Percentiles rank a stretch among this genome's conserved stretches.
phyloP scores from a whole-genome alignment of 2,329 filamentous ascomycete species.

The Aspergillus hiratsukae region DNA sequence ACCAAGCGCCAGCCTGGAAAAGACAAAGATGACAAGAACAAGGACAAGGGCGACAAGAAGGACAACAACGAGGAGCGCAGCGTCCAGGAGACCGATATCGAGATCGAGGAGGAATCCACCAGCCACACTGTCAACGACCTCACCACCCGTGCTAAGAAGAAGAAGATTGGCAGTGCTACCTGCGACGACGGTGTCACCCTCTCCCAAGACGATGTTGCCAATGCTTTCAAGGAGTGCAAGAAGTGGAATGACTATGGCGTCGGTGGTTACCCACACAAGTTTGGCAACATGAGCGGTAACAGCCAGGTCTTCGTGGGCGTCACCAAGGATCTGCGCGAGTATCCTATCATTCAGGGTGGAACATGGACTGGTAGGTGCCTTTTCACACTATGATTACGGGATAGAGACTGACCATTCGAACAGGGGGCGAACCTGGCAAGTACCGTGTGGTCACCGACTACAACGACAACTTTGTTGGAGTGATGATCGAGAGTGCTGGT shows the following conservation, averaged over 20 bases:
- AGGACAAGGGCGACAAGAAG: neutral
- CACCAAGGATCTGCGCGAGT: conserved; percentile 9
- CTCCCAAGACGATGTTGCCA: conserved; percentile 6
- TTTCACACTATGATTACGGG: neutral
- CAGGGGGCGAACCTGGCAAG: conserved; percentile 7
- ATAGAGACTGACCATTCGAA: conserved; percentile 4
- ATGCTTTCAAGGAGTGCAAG: conserved; percentile 4
- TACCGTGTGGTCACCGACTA: conserved; percentile 12
- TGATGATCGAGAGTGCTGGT: conserved; percentile 9
- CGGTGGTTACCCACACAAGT: neutral
- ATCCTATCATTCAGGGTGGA: conserved; percentile 5
- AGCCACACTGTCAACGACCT: conserved; percentile 5
- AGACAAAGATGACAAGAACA: conserved; percentile 1
- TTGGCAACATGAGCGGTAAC: conserved; percentile 1
- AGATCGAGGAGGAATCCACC: neutral
- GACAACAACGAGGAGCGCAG: neutral
- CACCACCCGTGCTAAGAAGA: conserved; percentile 8
- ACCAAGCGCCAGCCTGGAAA: conserved; percentile 1
- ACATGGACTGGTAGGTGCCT: conserved; percentile 10
- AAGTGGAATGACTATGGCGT: conserved; percentile 1
- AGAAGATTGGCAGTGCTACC: conserved; percentile 8
- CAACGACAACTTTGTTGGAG: conserved; percentile 10
- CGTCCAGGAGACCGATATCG: neutral
- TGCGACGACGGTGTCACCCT: conserved; percentile 6
- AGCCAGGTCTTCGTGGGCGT: conserved; percentile 5